These are phyloP conservation scores for Diospyros lotus DNA, from an alignment of 148 eudicot genomes.

Conservation along the genomic window DNA sequence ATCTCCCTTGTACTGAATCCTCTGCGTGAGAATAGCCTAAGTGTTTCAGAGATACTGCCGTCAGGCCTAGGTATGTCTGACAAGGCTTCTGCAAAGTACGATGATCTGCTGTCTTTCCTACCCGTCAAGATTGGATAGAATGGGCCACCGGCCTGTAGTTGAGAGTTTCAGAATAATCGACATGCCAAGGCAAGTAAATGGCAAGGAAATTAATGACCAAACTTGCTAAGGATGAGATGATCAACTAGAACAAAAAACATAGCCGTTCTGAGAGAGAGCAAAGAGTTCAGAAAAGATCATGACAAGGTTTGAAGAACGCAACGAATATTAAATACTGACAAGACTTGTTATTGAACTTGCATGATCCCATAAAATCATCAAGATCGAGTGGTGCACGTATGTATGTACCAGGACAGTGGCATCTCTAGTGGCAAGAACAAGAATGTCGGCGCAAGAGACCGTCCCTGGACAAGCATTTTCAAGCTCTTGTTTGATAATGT, in stretches of 20 bases:
- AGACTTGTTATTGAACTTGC: background rate
- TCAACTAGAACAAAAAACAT: too few relatives aligned
- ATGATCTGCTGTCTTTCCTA: conserved; percentile 13
- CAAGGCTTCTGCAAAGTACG: conserved; percentile 6
- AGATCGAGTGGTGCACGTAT: background rate
- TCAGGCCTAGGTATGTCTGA: conserved; percentile 18
- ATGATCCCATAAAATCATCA: background rate
- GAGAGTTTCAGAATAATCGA: too few relatives aligned
- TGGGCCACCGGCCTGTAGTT: conserved; percentile 20
- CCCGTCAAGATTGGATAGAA: conserved; percentile 17
- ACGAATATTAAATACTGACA: background rate
- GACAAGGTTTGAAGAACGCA: background rate
- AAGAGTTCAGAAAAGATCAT: too few relatives aligned
- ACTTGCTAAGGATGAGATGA: too few relatives aligned
- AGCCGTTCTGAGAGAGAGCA: too few relatives aligned
- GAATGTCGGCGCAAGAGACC: conserved; percentile 20
- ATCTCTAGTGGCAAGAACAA: conserved; percentile 20
- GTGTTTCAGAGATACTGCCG: conserved; percentile 5
- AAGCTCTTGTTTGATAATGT: conserved; percentile 17
- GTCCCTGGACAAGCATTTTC: conserved; percentile 15
- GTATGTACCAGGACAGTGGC: conserved; percentile 15
- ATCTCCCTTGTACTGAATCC: conserved; percentile 14
- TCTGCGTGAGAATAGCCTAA: conserved; percentile 11
- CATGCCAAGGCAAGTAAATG: too few relatives aligned
- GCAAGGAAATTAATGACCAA: too few relatives aligned